Evolutionary conservation across 169 alveolate species (phyloP).

Genomic region (Plasmodium falciparum): DNA sequence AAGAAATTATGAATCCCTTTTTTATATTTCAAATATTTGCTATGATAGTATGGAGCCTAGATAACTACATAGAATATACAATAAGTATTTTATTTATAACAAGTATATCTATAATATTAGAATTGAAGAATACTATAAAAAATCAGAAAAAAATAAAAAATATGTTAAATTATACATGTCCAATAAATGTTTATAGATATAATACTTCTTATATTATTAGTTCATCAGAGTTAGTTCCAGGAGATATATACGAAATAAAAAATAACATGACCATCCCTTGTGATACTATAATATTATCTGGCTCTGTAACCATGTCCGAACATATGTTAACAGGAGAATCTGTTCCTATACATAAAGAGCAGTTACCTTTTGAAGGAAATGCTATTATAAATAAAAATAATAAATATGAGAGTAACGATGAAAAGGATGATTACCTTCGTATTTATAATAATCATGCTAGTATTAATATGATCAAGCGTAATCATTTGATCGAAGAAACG

Average conservation of each 20-base stretch:
- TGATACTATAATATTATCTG: conserved; percentile 87
- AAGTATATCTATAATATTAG: not conserved
- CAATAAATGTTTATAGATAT: not conserved
- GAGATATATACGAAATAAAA: conserved; percentile 83
- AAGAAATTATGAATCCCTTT: not conserved
- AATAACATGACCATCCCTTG: conserved; percentile 87
- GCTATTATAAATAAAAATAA: no score
- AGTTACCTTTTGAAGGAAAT: conserved; percentile 49
- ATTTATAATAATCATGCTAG: no score
- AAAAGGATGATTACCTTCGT: no score
- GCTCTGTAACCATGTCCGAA: conserved; percentile 88
- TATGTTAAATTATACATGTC: not conserved
- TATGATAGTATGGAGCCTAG: not conserved
- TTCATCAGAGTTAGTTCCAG: conserved; percentile 28
- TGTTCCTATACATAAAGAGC: conserved; percentile 85
- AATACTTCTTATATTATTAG: not conserved
- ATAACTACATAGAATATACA: not conserved
- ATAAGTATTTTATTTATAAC: not conserved
- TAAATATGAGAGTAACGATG: no score
- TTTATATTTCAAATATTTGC: conserved; percentile 3
- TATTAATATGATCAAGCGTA: no score
- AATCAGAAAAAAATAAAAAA: not conserved
- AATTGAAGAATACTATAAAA: not conserved
- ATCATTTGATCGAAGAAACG: no score
- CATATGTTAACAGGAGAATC: conserved; percentile 90